Percentiles rank a stretch among this genome's conserved stretches.
phyloP scores from a whole-genome alignment of 768 basidiomycete species.

The Suillus placidus region DNA sequence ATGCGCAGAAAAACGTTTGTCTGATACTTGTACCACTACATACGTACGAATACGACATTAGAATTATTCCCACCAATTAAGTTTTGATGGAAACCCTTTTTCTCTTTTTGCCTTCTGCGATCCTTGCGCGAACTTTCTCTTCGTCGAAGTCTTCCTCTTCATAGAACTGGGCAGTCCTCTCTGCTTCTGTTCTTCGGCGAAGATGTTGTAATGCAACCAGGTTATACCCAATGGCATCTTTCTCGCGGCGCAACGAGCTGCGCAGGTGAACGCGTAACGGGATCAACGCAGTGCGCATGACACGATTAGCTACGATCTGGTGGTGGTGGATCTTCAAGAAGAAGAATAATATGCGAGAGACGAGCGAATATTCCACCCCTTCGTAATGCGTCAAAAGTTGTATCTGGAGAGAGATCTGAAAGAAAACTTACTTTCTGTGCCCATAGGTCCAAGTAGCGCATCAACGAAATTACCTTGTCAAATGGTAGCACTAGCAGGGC shows the following conservation, averaged over 20 bases:
- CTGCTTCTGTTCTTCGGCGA: conserved; percentile 71
- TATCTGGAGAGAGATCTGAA: conserved; percentile 9
- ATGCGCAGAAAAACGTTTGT: conserved; percentile 16
- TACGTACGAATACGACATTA: conserved; percentile 10
- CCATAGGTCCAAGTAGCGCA: conserved; percentile 91
- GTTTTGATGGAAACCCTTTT: conserved; percentile 69
- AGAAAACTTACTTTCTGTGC: conserved; percentile 65
- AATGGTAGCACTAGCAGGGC: conserved; percentile 93
- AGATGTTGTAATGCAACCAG: conserved; percentile 91
- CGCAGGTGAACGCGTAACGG: conserved; percentile 83
- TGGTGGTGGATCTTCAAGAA: conserved; percentile 91
- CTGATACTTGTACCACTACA: conserved; percentile 35
- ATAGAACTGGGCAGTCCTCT: conserved; percentile 76
- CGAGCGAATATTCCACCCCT: conserved; percentile 89
- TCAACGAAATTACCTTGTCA: conserved; percentile 81
- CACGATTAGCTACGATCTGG: conserved; percentile 91
- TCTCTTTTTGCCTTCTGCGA: conserved; percentile 82
- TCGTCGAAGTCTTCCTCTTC: conserved; percentile 75
- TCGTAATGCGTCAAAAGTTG: conserved; percentile 11
- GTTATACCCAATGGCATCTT: conserved; percentile 89
- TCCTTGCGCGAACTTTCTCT: conserved; percentile 67
- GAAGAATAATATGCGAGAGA: conserved; percentile 91
- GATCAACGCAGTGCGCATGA: conserved; percentile 87
- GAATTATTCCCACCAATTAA: conserved; percentile 32
- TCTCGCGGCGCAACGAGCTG: conserved; percentile 73